Conservation (phyloP, 768 basidiomycete genomes). For the Kwoniella pini region DNA sequence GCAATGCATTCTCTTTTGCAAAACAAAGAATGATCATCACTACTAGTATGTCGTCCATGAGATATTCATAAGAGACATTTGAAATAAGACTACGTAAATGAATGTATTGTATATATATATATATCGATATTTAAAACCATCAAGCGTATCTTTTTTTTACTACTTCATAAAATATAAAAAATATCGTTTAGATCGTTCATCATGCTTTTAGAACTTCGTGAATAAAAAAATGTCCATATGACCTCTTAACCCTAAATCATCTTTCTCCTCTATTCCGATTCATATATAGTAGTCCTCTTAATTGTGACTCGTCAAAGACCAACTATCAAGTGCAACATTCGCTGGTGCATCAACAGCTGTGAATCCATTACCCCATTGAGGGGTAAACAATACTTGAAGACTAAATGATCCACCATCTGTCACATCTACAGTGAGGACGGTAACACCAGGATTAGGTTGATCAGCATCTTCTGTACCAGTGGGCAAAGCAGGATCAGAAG, state of each 20-base stretch:
- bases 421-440: slow-evolving; percentile 70
- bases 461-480: slow-evolving; percentile 57
- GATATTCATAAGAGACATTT: background rate
- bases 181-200: no score
- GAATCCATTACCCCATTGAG: slow-evolving; percentile 69
- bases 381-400: slow-evolving; percentile 84
- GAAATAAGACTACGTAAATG: background rate
- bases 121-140: background rate
- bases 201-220: no score
- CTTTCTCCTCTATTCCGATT: background rate
- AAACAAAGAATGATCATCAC: no score
- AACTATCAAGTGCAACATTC: slow-evolving; percentile 68
- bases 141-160: background rate
- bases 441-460: slow-evolving; percentile 74
- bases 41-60: no score
- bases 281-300: background rate
- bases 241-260: background rate
- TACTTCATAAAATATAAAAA: no score
- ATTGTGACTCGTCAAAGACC: slow-evolving; percentile 74
- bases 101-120: slow-evolving; percentile 1
- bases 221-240: no score
- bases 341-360: slow-evolving; percentile 63
- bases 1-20: no score
- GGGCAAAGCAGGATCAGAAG: slow-evolving; percentile 67
- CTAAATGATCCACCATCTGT: slow-evolving; percentile 71